phyloP scores from a whole-genome alignment of 2,329 filamentous ascomycete genomes.

The Stachybotrys chlorohalonatus region DNA sequence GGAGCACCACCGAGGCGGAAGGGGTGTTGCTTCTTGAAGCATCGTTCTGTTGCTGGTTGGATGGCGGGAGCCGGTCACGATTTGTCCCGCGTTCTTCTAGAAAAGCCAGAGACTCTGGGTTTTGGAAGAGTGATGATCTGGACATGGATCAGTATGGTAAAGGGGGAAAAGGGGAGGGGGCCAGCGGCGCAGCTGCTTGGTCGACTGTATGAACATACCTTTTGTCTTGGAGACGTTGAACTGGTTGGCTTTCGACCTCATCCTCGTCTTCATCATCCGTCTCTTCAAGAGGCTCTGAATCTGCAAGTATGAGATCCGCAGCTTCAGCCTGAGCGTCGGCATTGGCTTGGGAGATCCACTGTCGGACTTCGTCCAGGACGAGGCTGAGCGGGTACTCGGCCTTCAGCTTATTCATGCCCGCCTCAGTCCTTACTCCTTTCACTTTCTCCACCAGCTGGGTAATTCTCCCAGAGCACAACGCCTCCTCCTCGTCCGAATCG shows the following conservation, averaged over 20 bases:
- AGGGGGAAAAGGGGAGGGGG: too few relatives aligned
- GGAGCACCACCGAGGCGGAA: too few relatives aligned
- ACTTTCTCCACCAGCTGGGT: constrained; percentile 5
- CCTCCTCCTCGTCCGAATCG: constrained; percentile 5
- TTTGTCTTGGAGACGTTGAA: neutral
- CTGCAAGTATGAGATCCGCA: too few relatives aligned
- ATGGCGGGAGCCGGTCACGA: constrained; percentile 6
- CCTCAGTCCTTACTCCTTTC: constrained; percentile 4
- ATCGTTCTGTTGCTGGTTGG: constrained; percentile 10
- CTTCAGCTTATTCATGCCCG: constrained; percentile 6
- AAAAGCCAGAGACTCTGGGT: constrained; percentile 8
- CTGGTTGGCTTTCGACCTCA: neutral
- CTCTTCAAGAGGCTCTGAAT: neutral
- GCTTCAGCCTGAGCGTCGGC: too few relatives aligned
- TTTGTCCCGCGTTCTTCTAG: constrained; percentile 5
- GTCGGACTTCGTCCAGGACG: constrained; percentile 9
- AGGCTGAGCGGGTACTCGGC: constrained; percentile 7
- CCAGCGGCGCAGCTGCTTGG: too few relatives aligned
- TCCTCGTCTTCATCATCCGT: neutral
- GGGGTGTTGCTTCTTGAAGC: neutral
- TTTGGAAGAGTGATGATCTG: constrained; percentile 12
- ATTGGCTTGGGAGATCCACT: constrained; percentile 6
- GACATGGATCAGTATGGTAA: too few relatives aligned
- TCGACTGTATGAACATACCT: neutral
- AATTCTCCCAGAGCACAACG: constrained; percentile 14